Percentiles rank a stretch among this genome's conserved stretches.
phyloP scores from a whole-genome alignment of 1,284 basidiomycete species.

The Ganoderma leucocontextum region DNA sequence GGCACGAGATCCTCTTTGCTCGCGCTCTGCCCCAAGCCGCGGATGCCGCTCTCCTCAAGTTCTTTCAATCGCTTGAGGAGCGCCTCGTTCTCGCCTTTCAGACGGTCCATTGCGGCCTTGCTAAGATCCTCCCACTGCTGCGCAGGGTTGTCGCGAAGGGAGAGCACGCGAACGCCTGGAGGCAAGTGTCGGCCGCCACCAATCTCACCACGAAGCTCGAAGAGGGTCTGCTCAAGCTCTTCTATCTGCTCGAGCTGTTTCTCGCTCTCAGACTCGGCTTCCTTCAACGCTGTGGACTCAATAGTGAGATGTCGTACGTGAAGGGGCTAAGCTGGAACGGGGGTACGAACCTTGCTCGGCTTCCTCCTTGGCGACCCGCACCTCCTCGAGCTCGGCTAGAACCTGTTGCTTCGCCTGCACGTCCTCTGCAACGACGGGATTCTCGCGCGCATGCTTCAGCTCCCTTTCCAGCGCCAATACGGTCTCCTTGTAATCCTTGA shows the following conservation, averaged over 20 bases:
- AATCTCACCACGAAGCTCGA: slow-evolving; percentile 78
- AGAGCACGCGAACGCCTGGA: slow-evolving; percentile 73
- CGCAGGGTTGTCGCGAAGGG: slow-evolving; percentile 79
- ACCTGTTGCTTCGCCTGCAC: slow-evolving; percentile 47
- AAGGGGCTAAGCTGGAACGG: not conserved
- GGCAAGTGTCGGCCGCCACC: slow-evolving; percentile 82
- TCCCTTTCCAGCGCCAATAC: slow-evolving; percentile 56
- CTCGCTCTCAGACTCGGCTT: slow-evolving; percentile 46
- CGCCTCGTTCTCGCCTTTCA: slow-evolving; percentile 80
- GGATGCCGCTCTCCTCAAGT: slow-evolving; percentile 53
- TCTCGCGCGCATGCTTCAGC: slow-evolving; percentile 49
- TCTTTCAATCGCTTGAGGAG: slow-evolving; percentile 65
- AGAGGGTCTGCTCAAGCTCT: slow-evolving; percentile 73
- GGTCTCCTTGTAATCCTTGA: slow-evolving; percentile 61
- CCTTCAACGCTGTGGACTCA: slow-evolving; percentile 54
- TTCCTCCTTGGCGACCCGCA: slow-evolving; percentile 47
- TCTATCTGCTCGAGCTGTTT: slow-evolving; percentile 63
- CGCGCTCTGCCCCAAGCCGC: slow-evolving; percentile 29
- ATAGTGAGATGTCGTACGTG: not conserved
- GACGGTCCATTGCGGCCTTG: slow-evolving; percentile 67
- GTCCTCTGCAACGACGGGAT: slow-evolving; percentile 38
- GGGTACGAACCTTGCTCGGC: slow-evolving; percentile 53
- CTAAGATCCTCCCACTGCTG: slow-evolving; percentile 76
- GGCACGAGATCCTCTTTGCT: slow-evolving; percentile 59
- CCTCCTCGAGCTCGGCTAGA: slow-evolving; percentile 51